Base-by-base conservation (phyloP, 2,329 filamentous ascomycete species). In the Neocatenulostroma microsporum region DNA sequence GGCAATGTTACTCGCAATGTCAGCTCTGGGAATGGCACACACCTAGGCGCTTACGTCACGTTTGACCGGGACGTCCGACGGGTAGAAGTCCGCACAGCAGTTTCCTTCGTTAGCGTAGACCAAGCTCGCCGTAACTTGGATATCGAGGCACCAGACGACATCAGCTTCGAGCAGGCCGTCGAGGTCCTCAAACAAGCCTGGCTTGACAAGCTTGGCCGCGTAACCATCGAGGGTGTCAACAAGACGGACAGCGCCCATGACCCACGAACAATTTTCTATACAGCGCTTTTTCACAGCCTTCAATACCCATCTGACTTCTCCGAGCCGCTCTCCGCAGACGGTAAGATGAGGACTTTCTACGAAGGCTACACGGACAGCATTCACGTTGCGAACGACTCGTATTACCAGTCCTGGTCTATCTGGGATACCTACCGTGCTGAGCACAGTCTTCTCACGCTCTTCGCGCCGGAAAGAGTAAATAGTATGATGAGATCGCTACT, bases 391-490 rank as follows among this genome's bases (percentile, higher is more conserved):
- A 56, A 62, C 21, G 66, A 70, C 29, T 67, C 63, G 0, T 70
- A 70, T 45, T 69, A 69, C 40, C 67, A 70, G 42, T 69, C 64
- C 1, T 70, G 67, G 67, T 68, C 64, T 1, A 68, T 70, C 33
- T 70, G 67, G 67, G 67, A 70, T 36, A 70, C 67, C 0, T 70
- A 67, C 43, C 55, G 67, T 3, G 67, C 66, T 1, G 66, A 69
- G 36, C 66, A 70, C 38, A 66, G 64, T 1, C 51, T 70, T 0
- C 46, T 70, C 0, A 64, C 67, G 0, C 39, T 70, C 0, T 67
- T 70, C 32, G 66, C 66, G 0, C 67, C 67, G 0, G 66, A 69
- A 34, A 56, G 63, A 13, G 63, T 69, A 12, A 64, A 68, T 31
- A 53, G 58, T 21, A 69, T 70, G 66, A 69, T 70, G 62, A 56